phyloP scores from a whole-genome alignment of 2,329 filamentous ascomycete species.

The Fusarium sp. region DNA sequence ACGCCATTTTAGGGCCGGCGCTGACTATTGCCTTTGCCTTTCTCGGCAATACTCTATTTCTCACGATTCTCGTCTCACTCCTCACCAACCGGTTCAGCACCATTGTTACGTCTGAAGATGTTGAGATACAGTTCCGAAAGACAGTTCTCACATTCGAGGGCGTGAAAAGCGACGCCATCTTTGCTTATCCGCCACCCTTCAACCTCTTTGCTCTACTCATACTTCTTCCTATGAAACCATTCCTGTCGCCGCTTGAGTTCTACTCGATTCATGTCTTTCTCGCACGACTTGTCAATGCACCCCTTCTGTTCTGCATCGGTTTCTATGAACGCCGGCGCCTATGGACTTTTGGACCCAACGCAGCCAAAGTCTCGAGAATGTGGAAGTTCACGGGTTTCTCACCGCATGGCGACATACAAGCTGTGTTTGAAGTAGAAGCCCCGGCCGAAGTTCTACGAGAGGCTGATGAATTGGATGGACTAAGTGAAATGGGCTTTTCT shows the following conservation, averaged over 20 bases:
- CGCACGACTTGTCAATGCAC: conserved; percentile 70
- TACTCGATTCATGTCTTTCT: conserved; percentile 75
- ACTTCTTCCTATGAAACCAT: conserved; percentile 71
- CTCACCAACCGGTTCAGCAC: conserved; percentile 76
- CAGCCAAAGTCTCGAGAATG: not conserved
- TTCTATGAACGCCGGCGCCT: conserved; percentile 62
- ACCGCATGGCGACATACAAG: conserved; percentile 68
- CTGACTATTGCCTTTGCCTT: conserved; percentile 78
- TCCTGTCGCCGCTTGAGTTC: conserved; percentile 70
- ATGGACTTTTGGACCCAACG: not conserved
- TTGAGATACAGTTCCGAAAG: conserved; percentile 76
- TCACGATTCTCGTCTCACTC: conserved; percentile 73
- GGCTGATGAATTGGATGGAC: conserved; percentile 12
- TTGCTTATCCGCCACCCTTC: conserved; percentile 74
- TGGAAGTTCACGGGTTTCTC: conserved; percentile 58
- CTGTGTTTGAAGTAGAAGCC: conserved; percentile 69
- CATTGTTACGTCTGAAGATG: conserved; percentile 71
- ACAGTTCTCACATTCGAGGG: conserved; percentile 77
- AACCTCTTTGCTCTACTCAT: conserved; percentile 72
- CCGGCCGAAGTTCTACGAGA: conserved; percentile 45
- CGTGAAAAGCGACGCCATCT: conserved; percentile 76
- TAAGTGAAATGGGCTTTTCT: conserved; percentile 24
- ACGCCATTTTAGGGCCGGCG: conserved; percentile 72
- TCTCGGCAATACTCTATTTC: conserved; percentile 76
- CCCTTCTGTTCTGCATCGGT: conserved; percentile 67